Conservation (phyloP, 1,139 yeast genomes). For the Yamadazyma triangularis region DNA sequence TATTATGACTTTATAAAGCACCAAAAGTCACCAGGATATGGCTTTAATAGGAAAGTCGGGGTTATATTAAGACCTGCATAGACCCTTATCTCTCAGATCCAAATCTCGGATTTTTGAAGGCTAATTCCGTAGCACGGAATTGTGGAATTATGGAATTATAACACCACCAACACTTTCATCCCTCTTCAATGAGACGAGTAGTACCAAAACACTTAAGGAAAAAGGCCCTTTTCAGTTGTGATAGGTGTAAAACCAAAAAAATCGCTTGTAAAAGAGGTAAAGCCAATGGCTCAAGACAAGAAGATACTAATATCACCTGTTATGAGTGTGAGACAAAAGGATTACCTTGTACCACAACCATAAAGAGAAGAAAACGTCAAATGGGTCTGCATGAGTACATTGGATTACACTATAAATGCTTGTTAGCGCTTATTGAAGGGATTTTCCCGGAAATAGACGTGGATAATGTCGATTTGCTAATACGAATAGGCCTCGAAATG, state of each 20-base stretch:
- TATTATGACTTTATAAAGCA: too few relatives aligned
- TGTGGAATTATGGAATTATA: too few relatives aligned
- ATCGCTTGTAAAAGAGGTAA: slow-evolving; percentile 33
- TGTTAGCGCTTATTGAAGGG: slow-evolving; percentile 28
- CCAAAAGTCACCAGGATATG: too few relatives aligned
- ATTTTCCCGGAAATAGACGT: slow-evolving; percentile 39
- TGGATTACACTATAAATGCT: slow-evolving; percentile 33
- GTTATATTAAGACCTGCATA: too few relatives aligned
- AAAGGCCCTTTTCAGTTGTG: slow-evolving; percentile 32
- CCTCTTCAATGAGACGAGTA: slow-evolving; percentile 8
- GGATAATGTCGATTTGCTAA: slow-evolving; percentile 29
- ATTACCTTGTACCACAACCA: slow-evolving; percentile 32
- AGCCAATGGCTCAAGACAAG: slow-evolving; percentile 5
- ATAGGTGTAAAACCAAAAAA: slow-evolving; percentile 39
- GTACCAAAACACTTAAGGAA: slow-evolving; percentile 15
- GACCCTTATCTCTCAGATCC: too few relatives aligned
- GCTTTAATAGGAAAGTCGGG: too few relatives aligned
- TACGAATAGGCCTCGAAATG: slow-evolving; percentile 26
- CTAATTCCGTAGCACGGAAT: too few relatives aligned
- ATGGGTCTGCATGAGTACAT: slow-evolving; percentile 33
- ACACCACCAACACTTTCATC: neutral
- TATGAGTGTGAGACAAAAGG: slow-evolving; percentile 28
- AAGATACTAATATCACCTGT: slow-evolving; percentile 21
- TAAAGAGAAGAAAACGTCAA: slow-evolving; percentile 15
- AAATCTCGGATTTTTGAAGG: too few relatives aligned